Base-by-base conservation (phyloP, 768 basidiomycete species). In the Pleurotus djamor region DNA sequence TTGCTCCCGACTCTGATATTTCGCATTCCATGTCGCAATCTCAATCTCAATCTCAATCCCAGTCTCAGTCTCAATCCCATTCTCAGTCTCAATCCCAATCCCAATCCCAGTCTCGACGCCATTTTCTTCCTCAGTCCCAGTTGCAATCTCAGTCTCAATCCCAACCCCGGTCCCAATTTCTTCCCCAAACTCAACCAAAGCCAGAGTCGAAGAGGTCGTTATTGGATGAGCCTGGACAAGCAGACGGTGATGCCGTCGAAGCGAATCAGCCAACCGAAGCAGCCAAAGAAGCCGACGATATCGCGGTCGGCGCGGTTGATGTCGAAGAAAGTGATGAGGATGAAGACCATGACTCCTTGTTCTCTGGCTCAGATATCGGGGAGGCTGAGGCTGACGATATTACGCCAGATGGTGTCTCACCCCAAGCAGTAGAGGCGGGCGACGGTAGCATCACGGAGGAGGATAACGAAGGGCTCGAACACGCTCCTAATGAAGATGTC, bases 1-100 rank as follows among this genome's bases (percentile, higher is more conserved):
- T 56, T 38, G 54, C 54, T 21, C 54, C 54, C 7, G 54, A 56
- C 44, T 56, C 54, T 56, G 54, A 56, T 32, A 56, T 56, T 28
- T 56, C 54, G 10, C 44, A 56, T 32, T 56, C 54, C 10, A n/a
- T 56, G 41, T 68, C 76, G 12, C 76, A 77, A 62, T 68, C 77
- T 33, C 71, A 75, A 56, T 74, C 81, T 37, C 52, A 54, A n/a
- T n/a, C n/a, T n/a, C n/a, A n/a, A n/a, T n/a, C n/a, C n/a, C n/a
- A n/a, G 32, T 54, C 52, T 13, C 35, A 38, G 13, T 21, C 34
- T 9, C 35, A 54, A n/a, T 37, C 28, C 16, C 52, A 54, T 2
- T 14, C 37, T 13, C 33, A 36, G 9, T 36, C 52, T 6, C 36
- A 43, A 21, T 41, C 13, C 14, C 37, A 16, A 5, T 52, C 32